phyloP scores from a whole-genome alignment of 352 stramenopile genomes.

The Pythium scleroteichum region DNA sequence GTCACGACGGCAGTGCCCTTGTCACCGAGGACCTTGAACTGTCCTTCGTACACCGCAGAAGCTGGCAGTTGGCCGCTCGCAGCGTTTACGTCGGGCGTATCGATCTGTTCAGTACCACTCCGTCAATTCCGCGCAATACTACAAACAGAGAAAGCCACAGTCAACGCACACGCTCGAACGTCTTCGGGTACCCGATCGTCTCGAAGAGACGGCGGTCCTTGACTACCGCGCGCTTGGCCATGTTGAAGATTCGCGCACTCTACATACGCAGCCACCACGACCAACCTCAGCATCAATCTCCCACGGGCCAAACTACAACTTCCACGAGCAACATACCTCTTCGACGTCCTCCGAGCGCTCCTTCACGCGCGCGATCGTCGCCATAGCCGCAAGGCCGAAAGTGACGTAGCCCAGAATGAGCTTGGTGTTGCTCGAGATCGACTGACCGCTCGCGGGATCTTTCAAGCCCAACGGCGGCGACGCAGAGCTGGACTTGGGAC shows the following conservation, averaged over 20 bases:
- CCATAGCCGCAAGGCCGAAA: conserved; percentile 53
- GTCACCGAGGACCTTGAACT: conserved; percentile 58
- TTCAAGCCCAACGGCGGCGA: conserved; percentile 45
- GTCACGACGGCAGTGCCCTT: conserved; percentile 51
- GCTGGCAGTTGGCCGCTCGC: conserved; percentile 4
- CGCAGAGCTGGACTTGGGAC: background rate
- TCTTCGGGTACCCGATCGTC: conserved; percentile 69
- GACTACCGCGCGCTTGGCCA: conserved; percentile 72
- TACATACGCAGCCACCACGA: conserved; percentile 21
- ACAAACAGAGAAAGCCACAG: background rate
- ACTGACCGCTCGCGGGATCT: conserved; percentile 30
- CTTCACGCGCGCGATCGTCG: conserved; percentile 61
- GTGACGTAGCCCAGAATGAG: conserved; percentile 61
- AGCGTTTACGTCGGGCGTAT: conserved; percentile 4
- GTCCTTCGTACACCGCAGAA: conserved; percentile 30
- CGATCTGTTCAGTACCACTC: background rate
- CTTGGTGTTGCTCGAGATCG: conserved; percentile 51
- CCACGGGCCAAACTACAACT: too few species aligned
- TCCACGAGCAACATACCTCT: conserved; percentile 28
- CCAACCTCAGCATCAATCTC: conserved; percentile 1
- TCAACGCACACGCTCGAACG: conserved; percentile 46
- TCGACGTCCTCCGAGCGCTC: conserved; percentile 49
- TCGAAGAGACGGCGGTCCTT: conserved; percentile 79
- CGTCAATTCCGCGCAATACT: background rate
- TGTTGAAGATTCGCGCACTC: conserved; percentile 71